Base-by-base conservation (phyloP, 495 filamentous ascomycete species). In the Aspergillus sclerotioniger region DNA sequence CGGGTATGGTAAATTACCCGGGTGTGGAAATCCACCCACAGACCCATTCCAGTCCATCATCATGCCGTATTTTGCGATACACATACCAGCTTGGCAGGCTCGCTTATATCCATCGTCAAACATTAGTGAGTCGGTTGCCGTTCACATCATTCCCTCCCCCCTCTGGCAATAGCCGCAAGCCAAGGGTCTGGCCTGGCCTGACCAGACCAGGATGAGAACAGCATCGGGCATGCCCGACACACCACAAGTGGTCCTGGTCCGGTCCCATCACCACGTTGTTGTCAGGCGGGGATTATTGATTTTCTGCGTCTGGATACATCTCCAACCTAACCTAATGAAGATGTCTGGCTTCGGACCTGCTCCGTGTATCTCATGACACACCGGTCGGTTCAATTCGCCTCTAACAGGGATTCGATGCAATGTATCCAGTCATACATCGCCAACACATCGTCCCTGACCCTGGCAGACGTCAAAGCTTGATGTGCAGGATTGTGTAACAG, bases 101-200 rank as follows among this genome's bases (percentile, higher is more conserved):
- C 33, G 33, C 33, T 21, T 28, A 28, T 49, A n/a, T 19, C 48
- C 48, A 51, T 16, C 28, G 15, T 32, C 48, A 28, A 51, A 51
- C 48, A 51, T 17, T 17, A 32, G 28, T 17, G 37, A n/a, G 13
- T n/a, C 37, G 12, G 37, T 37, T 15, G 2, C 33, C 3, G 13
- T 13, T 41, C 37, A 3, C n/a, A 41, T 9, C 13, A 15, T 6
- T 6, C 37, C 4, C 37, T 41, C n/a, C 8, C 3, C 37, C 13
- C 12, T n/a, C n/a, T 6, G 13, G 33, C 13, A n/a, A 41, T 33
- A 53, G 35, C 51, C 51, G 17, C 51, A 41, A 8, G 17, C 16
- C 33, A 33, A 8, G 49, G 49, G 49, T 33, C 49, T 33, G 16
- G 49, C n/a, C 48, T 32, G 25, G 20, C n/a, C n/a, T n/a, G n/a